Base-by-base conservation (phyloP, 768 basidiomycete genomes). In the Cubamyces sp. region DNA sequence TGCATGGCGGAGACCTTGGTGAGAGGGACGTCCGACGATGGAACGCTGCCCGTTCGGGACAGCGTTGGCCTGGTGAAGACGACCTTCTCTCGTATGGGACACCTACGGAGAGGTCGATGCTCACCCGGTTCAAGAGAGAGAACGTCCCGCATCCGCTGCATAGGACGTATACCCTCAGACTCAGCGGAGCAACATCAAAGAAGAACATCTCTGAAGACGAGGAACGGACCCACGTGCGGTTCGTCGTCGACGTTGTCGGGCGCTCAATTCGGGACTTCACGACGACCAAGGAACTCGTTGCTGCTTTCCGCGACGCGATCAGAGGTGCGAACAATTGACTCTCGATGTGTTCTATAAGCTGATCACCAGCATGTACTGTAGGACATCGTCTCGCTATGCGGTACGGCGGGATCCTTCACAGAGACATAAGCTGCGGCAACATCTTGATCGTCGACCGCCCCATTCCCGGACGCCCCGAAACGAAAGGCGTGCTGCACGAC, bases 191-290 rank as follows among this genome's bases (percentile, higher is more conserved):
- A 1, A 34, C 34, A 5, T 6, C 34, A 5, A 34, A 34, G 6
- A 34, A 34, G 9, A 9, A 9, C 9, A 34, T 34, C 34, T 34
- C 34, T 34, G 34, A 6, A 34, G 9, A 11, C 16, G 19, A 9
- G 61, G 34, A 66, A 30, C 61, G 61, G 2, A 60, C 54, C 25
- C 65, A 62, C 25, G 52, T 60, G 49, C 61, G 65, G 5, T 47
- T 66, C n/a, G 61, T 60, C 3, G 14, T 57, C 15, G 58, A 60
- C 23, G 47, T 43, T 5, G 54, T 63, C 19, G 65, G 65, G 0
- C 21, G 49, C 15, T 57, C 65, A 1, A 37, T 66, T 21, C 23
- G 11, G 0, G 18, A 37, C 11, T 66, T 66, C 23, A 21, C 16
- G 14, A 46, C 34, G n/a, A 66, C 65, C 15, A 45, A 49, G n/a